These are phyloP conservation scores for Coccomyxa sp. DNA, from an alignment of 139 green algal species.

Conservation along the genomic window DNA sequence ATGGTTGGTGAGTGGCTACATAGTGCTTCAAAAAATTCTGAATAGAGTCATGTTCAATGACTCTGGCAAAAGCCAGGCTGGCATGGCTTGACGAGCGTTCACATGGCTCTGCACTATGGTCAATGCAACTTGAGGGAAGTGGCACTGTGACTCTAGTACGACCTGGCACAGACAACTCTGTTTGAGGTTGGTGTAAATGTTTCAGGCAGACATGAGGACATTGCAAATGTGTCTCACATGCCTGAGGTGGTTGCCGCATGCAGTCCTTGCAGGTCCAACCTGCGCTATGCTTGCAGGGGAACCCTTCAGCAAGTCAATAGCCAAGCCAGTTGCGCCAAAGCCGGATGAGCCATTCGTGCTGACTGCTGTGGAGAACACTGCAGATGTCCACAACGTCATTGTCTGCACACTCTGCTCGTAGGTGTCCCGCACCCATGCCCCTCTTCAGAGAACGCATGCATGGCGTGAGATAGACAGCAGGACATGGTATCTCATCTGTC, in stretches of 20 bases:
- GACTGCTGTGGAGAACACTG: slow-evolving; percentile 45
- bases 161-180: not conserved
- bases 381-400: slow-evolving; percentile 43
- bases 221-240: no score
- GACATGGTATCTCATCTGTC: not conserved
- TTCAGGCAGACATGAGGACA: not conserved
- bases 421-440: not conserved
- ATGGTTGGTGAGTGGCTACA: no score
- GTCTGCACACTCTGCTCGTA: slow-evolving; percentile 50
- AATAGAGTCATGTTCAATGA: not conserved
- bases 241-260: no score
- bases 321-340: not conserved
- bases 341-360: slow-evolving; percentile 20
- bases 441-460: not conserved
- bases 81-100: not conserved
- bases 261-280: not conserved
- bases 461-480: not conserved
- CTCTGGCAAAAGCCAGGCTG: not conserved
- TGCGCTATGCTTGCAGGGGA: not conserved
- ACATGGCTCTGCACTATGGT: not conserved
- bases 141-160: not conserved
- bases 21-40: slow-evolving; percentile 8
- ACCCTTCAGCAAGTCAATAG: not conserved
- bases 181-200: not conserved
- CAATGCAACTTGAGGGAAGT: not conserved